A percentile compares a stretch with the other conserved stretches of the same genome.
These are phyloP conservation scores for Cordyceps fumosorosea DNA, from an alignment of 2,329 filamentous ascomycete genomes.

Conservation along the genomic window DNA sequence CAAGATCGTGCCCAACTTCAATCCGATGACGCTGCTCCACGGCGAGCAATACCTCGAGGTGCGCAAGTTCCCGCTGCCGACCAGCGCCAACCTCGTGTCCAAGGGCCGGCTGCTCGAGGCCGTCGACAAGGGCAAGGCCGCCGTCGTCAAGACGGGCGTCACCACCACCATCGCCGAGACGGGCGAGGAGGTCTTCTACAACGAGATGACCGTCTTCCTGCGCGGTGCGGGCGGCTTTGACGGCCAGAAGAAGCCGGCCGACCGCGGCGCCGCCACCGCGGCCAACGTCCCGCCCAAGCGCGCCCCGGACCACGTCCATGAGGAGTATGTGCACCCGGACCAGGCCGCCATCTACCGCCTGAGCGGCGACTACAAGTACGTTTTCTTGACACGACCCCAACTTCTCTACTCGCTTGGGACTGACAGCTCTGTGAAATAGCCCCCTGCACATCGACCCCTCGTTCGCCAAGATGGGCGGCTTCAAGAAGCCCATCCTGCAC, in stretches of 20 bases:
- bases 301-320: slow-evolving; percentile 71
- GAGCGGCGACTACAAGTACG: slow-evolving; percentile 77
- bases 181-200: slow-evolving; percentile 92
- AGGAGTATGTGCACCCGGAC: slow-evolving; percentile 80
- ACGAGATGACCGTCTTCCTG: slow-evolving; percentile 89
- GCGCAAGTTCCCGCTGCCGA: slow-evolving; percentile 85
- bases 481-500: slow-evolving; percentile 90
- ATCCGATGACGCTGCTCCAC: slow-evolving; percentile 96
- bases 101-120: slow-evolving; percentile 83
- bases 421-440: slow-evolving; percentile 25
- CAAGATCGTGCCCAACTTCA: slow-evolving; percentile 90
- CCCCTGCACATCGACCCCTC: slow-evolving; percentile 91
- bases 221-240: slow-evolving; percentile 87
- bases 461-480: slow-evolving; percentile 92
- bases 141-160: slow-evolving; percentile 71
- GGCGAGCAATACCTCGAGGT: slow-evolving; percentile 98
- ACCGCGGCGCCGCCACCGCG: slow-evolving; percentile 75
- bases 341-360: slow-evolving; percentile 92
- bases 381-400: not conserved
- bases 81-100: slow-evolving; percentile 67
- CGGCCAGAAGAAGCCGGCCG: slow-evolving; percentile 67
- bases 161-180: slow-evolving; percentile 79
- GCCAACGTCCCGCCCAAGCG: slow-evolving; percentile 73
- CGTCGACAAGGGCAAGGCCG: slow-evolving; percentile 89
- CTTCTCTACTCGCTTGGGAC: too few relatives aligned